Evolutionary conservation across 2,329 filamentous ascomycete genomes (phyloP).

Genomic region (Fusarium duplospermum): DNA sequence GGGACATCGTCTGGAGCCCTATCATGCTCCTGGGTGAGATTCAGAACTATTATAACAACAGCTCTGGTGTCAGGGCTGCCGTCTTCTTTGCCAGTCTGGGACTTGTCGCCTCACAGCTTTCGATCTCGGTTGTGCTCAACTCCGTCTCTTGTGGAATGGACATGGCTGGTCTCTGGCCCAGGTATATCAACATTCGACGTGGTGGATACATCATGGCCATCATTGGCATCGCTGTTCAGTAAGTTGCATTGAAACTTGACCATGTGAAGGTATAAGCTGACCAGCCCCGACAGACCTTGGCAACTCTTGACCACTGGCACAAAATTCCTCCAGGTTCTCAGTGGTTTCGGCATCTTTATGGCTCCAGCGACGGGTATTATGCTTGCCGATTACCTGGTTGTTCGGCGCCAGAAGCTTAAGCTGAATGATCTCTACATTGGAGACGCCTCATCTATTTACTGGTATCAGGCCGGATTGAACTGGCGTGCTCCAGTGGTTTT

Average conservation of each 20-base stretch:
- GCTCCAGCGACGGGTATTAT: conserved; percentile 45
- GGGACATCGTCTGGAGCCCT: conserved; percentile 42
- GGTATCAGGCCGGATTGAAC: conserved; percentile 51
- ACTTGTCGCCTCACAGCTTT: conserved; percentile 42
- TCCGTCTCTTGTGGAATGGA: conserved; percentile 66
- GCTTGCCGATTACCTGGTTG: conserved; percentile 45
- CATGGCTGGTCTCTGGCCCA: conserved; percentile 62
- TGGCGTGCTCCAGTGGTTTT: conserved; percentile 51
- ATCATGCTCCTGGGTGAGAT: conserved; percentile 40
- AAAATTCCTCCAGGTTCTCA: conserved; percentile 44
- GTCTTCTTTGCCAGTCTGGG: conserved; percentile 43
- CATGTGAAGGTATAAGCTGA: not conserved
- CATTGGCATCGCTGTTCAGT: conserved; percentile 51
- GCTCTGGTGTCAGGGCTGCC: conserved; percentile 35
- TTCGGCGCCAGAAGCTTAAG: conserved; percentile 51
- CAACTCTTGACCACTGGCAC: conserved; percentile 44
- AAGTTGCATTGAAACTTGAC: not conserved
- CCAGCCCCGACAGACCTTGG: conserved; percentile 36
- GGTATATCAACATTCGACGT: conserved; percentile 66
- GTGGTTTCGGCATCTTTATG: conserved; percentile 41
- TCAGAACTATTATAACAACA: conserved; percentile 44
- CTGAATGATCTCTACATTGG: conserved; percentile 51
- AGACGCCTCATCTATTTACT: conserved; percentile 51
- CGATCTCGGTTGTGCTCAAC: conserved; percentile 55
- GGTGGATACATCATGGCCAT: conserved; percentile 62